These are phyloP conservation scores for Diplodia mutila DNA, from an alignment of 2,329 filamentous ascomycete species.

Conservation along the genomic window DNA sequence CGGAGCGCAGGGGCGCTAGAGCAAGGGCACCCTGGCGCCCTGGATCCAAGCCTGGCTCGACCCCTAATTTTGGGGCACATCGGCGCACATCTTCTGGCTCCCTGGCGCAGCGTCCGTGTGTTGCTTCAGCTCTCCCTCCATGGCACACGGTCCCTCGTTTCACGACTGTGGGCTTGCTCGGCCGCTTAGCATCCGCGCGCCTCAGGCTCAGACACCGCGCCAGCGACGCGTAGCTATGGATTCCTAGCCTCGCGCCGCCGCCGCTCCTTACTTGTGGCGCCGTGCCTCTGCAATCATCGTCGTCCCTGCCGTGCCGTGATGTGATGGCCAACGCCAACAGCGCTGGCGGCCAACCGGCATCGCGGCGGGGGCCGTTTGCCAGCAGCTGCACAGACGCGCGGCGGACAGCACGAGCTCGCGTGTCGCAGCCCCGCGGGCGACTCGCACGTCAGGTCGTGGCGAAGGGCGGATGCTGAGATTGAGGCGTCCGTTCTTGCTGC, in stretches of 20 bases:
- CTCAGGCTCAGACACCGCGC: constrained; percentile 8
- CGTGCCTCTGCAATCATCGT: background rate
- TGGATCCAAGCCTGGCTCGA: background rate
- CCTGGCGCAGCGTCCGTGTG: background rate
- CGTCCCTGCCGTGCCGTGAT: too few species aligned
- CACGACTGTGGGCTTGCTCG: constrained; percentile 19
- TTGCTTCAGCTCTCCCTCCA: constrained; percentile 17
- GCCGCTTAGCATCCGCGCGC: background rate
- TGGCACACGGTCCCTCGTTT: constrained; percentile 8
- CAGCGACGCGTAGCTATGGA: background rate
- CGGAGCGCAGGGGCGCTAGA: constrained; percentile 5
- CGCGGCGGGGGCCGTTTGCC: background rate
- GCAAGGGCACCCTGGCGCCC: constrained; percentile 10
- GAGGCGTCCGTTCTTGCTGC: background rate
- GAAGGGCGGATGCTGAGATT: background rate
- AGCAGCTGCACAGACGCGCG: constrained; percentile 8
- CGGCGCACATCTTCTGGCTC: constrained; percentile 11
- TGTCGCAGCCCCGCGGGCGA: background rate
- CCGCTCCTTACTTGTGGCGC: constrained; percentile 2
- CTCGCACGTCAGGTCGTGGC: background rate
- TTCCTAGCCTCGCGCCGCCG: background rate
- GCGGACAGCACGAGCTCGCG: background rate
- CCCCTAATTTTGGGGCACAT: constrained; percentile 21
- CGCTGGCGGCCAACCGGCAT: background rate
- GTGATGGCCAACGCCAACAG: background rate